phyloP scores from a whole-genome alignment of 441 rosid genomes.

The Populus hybrid region DNA sequence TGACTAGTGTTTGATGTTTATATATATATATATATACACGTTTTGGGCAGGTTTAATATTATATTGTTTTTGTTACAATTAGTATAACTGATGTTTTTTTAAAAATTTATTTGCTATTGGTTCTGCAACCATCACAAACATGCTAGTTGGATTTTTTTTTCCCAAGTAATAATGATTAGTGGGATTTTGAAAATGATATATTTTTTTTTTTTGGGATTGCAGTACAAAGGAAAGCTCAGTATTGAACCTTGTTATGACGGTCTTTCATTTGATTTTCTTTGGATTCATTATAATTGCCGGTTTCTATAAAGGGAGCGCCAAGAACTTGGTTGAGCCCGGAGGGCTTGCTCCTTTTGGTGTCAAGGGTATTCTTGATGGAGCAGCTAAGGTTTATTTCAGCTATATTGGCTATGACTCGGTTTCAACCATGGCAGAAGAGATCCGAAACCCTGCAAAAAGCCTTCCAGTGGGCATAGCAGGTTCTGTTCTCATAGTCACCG shows the following conservation, averaged over 20 bases:
- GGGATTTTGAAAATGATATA: slow-evolving; percentile 33
- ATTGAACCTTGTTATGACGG: slow-evolving; percentile 77
- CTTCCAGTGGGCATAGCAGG: slow-evolving; percentile 83
- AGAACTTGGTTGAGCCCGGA: slow-evolving; percentile 64
- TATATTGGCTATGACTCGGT: slow-evolving; percentile 89
- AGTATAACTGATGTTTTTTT: neutral
- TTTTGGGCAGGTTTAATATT: neutral
- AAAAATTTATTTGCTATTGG: neutral
- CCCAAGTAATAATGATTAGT: neutral
- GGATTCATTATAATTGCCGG: slow-evolving; percentile 74
- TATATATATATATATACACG: neutral
- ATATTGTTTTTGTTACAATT: neutral
- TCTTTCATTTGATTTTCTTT: slow-evolving; percentile 72
- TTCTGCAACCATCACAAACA: neutral
- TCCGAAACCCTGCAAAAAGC: slow-evolving; percentile 70
- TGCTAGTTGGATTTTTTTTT: neutral
- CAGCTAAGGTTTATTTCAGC: slow-evolving; percentile 82
- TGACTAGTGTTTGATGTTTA: neutral
- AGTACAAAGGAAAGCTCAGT: slow-evolving; percentile 95
- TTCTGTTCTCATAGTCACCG: slow-evolving; percentile 69
- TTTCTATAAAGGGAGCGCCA: slow-evolving; percentile 48
- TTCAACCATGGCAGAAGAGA: slow-evolving; percentile 93
- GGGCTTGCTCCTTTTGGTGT: slow-evolving; percentile 80
- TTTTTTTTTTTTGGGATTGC: slow-evolving; percentile 24
- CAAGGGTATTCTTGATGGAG: slow-evolving; percentile 71